Percentiles rank a stretch among this genome's conserved stretches.
phyloP scores from a whole-genome alignment of 768 basidiomycete species.

The Phanerodontia chrysosporium region DNA sequence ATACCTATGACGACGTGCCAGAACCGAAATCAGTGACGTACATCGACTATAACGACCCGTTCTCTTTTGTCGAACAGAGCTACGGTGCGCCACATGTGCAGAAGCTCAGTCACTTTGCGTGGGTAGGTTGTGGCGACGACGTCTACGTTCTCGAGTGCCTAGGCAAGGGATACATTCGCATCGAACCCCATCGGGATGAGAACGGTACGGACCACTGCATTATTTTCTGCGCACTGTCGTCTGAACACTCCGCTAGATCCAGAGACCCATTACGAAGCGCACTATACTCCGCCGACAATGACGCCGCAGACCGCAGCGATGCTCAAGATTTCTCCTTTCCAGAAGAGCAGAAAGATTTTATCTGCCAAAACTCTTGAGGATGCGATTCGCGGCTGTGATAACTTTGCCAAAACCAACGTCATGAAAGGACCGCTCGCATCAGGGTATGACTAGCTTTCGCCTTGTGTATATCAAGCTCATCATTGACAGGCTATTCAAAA shows the following conservation, averaged over 20 bases:
- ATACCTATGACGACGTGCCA: slow-evolving; percentile 37
- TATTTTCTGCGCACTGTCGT: neutral
- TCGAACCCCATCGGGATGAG: slow-evolving; percentile 42
- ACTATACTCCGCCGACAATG: slow-evolving; percentile 50
- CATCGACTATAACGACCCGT: slow-evolving; percentile 73
- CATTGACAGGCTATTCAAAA: slow-evolving; percentile 54
- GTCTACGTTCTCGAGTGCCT: slow-evolving; percentile 73
- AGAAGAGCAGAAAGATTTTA: slow-evolving; percentile 40
- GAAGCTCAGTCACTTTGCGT: slow-evolving; percentile 55
- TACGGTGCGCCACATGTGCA: slow-evolving; percentile 52
- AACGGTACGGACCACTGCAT: neutral
- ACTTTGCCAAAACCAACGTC: slow-evolving; percentile 54
- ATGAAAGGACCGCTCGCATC: slow-evolving; percentile 41
- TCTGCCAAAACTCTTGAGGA: slow-evolving; percentile 51
- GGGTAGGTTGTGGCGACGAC: slow-evolving; percentile 76
- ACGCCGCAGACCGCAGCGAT: slow-evolving; percentile 39
- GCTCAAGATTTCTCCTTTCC: slow-evolving; percentile 50
- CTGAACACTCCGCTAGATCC: slow-evolving; percentile 22
- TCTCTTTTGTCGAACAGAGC: slow-evolving; percentile 46
- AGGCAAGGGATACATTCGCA: slow-evolving; percentile 63
- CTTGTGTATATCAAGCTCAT: no score
- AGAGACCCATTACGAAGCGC: slow-evolving; percentile 40
- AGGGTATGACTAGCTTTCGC: slow-evolving; percentile 1
- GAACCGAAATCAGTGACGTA: slow-evolving; percentile 65
- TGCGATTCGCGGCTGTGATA: slow-evolving; percentile 68